Conservation (phyloP, 345 rosid genomes). For the Carallia pectinifolia region DNA sequence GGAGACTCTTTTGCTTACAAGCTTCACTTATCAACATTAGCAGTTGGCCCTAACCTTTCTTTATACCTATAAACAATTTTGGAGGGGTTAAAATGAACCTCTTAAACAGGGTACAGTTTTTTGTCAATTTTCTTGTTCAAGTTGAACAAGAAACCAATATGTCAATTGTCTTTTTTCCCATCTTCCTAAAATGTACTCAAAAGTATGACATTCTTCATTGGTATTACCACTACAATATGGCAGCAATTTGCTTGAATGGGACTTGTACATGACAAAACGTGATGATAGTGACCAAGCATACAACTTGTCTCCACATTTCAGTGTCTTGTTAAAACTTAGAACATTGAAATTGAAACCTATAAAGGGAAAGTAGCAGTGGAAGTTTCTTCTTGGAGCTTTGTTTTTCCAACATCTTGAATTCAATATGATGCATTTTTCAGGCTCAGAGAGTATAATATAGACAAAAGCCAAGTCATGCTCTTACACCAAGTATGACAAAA, state of each 20-base stretch:
- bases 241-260: constrained; percentile 10
- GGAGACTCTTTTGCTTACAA: too few relatives aligned
- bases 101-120: too few relatives aligned
- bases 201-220: not conserved
- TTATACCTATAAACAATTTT: too few relatives aligned
- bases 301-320: not conserved
- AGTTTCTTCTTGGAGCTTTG: constrained; percentile 19
- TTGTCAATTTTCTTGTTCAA: too few relatives aligned
- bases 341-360: not conserved
- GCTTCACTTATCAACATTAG: too few relatives aligned
- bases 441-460: not conserved
- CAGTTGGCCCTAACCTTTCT: too few relatives aligned
- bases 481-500: constrained; percentile 35
- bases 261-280: constrained; percentile 30
- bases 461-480: constrained; percentile 15
- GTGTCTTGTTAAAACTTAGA: not conserved
- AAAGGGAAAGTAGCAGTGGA: constrained; percentile 5
- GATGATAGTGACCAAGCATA: constrained; percentile 26
- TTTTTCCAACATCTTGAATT: constrained; percentile 1
- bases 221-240: not conserved
- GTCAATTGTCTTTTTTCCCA: not conserved
- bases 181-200: not conserved
- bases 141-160: constrained; percentile 5
- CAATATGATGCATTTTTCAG: not conserved
- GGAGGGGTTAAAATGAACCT: too few relatives aligned